Base-by-base conservation (phyloP, 345 rosid species). In the Eucalyptus marginata region DNA sequence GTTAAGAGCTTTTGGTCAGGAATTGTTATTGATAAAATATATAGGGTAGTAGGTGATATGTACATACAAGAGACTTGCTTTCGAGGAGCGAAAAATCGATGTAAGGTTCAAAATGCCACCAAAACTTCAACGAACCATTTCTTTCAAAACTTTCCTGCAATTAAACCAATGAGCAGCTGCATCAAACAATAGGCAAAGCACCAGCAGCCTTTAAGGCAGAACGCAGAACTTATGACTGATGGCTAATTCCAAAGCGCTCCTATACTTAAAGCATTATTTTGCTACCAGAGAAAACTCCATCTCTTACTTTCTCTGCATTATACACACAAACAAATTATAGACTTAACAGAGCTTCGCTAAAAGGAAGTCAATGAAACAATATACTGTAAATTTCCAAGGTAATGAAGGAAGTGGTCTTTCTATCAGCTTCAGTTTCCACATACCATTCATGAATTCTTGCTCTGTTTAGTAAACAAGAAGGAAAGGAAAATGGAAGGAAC, bases 111-210 rank as follows among this genome's bases (percentile, higher is more conserved):
- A 96, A 96, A 91, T 93, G 94, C 88, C 29, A 90, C 98, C 97
- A 97, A 95, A 98, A 96, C 88, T 92, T 95, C 15, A 91, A 91
- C 3, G 91, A 94, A 5, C 95, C 91, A 13, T 89, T 92, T 91
- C 86, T 93, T 93, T 97, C 96, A 87, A 97, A 96, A 51, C 91
- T 87, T 92, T 92, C 94, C 98, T 98, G 96, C 83, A 83, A 91
- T 43, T 80, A 88, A 81, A 86, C 49, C 85, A 24, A 31, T 50
- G 18, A 49, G 59, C 2, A 14, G 79, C 43, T n/a, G 47, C 71
- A 52, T 44, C 50, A 49, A 36, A 80, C 66, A 33, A 86, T 14
- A 89, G 86, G 33, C 66, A 33, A 86, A 50, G 49, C 47, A 33
- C 13, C 17, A 16, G 24, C 46, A 49, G 56, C 47, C 31, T 86